These are phyloP conservation scores for Alopecurus myosuroides DNA, from an alignment of 176 grass and related monocot species.

Conservation along the genomic window DNA sequence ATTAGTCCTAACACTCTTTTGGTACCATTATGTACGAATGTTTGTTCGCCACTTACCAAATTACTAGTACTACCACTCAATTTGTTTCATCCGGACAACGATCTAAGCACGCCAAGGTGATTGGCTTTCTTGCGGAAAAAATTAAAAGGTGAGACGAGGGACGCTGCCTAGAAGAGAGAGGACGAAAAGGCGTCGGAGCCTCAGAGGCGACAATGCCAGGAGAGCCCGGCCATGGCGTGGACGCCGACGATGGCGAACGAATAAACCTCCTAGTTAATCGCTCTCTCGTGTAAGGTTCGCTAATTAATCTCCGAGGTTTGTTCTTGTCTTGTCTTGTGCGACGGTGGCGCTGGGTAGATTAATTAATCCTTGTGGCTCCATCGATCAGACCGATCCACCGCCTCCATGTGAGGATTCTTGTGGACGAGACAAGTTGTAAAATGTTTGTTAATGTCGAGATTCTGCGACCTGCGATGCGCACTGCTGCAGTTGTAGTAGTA, in stretches of 20 bases:
- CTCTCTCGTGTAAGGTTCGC: not conserved
- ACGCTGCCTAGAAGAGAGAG: not conserved
- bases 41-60: not conserved
- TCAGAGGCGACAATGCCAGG: not conserved
- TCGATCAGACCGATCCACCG: not conserved
- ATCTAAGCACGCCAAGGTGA: not conserved
- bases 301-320: not conserved
- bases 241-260: slow-evolving; percentile 3
- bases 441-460: not conserved
- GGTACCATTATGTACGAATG: not conserved
- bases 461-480: not conserved
- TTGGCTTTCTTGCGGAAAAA: not conserved
- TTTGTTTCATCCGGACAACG: not conserved
- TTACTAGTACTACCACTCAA: not conserved
- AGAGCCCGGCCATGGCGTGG: slow-evolving; percentile 10
- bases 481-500: not conserved
- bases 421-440: not conserved
- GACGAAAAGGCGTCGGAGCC: not conserved
- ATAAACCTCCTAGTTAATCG: not conserved
- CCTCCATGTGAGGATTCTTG: slow-evolving; percentile 1
- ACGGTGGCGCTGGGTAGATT: not conserved
- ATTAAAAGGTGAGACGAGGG: not conserved
- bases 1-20: not conserved
- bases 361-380: not conserved
- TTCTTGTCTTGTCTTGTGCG: not conserved